Evolutionary conservation across 352 stramenopile genomes (phyloP).

Genomic region (Phytophthora cryptogea): DNA sequence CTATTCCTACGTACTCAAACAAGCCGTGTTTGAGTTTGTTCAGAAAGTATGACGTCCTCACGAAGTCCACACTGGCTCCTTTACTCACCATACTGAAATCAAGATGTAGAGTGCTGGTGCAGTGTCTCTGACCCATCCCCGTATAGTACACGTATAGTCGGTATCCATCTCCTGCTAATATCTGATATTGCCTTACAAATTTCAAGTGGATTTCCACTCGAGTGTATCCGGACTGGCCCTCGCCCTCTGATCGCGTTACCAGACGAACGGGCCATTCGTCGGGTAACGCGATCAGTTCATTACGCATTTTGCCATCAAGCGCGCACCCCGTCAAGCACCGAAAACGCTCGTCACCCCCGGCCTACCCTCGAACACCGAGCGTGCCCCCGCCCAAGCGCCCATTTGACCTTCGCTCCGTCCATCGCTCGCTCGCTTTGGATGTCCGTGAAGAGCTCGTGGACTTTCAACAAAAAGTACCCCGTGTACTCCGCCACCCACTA

Average conservation of each 20-base stretch:
- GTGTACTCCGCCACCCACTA: conserved; percentile 76
- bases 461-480: conserved; percentile 86
- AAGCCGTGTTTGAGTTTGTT: not conserved
- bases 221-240: conserved; percentile 10
- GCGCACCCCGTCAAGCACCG: conserved; percentile 29
- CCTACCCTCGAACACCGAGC: conserved; percentile 14
- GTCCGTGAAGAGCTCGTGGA: conserved; percentile 85
- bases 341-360: conserved; percentile 13
- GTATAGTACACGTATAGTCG: conserved; percentile 13
- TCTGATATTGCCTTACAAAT: conserved; percentile 28
- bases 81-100: conserved; percentile 5
- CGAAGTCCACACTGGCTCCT: conserved; percentile 19
- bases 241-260: conserved; percentile 7
- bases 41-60: not conserved
- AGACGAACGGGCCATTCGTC: conserved; percentile 35
- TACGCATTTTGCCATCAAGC: conserved; percentile 51
- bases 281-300: conserved; percentile 75
- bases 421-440: conserved; percentile 47
- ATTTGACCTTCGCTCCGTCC: conserved; percentile 17
- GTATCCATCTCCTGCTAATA: conserved; percentile 8
- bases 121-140: conserved; percentile 3
- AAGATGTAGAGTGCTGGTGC: conserved; percentile 20
- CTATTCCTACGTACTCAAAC: not conserved
- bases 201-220: conserved; percentile 5
- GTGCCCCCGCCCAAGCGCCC: conserved; percentile 17